Evolutionary conservation across 805 yeast genomes (phyloP), one percentile per base, ranked within the genome.

Genomic region (Candida glaebosa): DNA sequence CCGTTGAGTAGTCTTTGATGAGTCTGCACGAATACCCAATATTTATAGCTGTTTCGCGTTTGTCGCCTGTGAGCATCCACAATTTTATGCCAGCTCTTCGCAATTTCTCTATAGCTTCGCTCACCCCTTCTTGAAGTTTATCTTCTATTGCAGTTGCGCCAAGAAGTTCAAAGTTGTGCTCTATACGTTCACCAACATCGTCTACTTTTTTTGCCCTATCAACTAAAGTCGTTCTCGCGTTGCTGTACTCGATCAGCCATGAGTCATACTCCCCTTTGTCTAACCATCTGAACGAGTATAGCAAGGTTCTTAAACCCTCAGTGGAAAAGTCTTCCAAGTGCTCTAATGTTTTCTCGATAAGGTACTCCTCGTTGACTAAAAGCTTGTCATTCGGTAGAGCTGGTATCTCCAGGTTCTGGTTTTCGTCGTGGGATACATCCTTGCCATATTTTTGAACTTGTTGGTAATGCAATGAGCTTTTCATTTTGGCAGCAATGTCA

Each of bases 21-120:
- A 93, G 69, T 26, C 88, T 81, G 61, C 99, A 93, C 5, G 99
- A 86, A 55, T 90, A 87, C 1, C 98, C 99, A 61, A 93, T 91
- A 56, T 89, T 93, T 46, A 93, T 89, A 1, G 99, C 99, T 0
- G 99, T 93, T 62, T 93, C 99, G 44, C 97, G 73, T 58, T 95
- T 95, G 60, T 93, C 99, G 34, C 99, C 99, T 0, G 99, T 93
- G 37, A 93, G 69, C 97, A 93, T 93, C 99, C 99, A 93, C 72
- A 93, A 65, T 54, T 84, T 87, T 43, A 93, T 88, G 2, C 96
- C 96, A 0, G 99, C 98, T 48, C 95, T 74, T 52, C 96, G 78
- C 38, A 93, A 73, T 55, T 88, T 89, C 44, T 88, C 97, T 48
- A 93, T 90, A 0, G 98, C 79, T 41, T 90, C 96, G 17, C 97